Evolutionary conservation across 2,329 filamentous ascomycete species (phyloP), one percentile per base, ranked within the genome.

Genomic region (Albophoma yamanashiensis): DNA sequence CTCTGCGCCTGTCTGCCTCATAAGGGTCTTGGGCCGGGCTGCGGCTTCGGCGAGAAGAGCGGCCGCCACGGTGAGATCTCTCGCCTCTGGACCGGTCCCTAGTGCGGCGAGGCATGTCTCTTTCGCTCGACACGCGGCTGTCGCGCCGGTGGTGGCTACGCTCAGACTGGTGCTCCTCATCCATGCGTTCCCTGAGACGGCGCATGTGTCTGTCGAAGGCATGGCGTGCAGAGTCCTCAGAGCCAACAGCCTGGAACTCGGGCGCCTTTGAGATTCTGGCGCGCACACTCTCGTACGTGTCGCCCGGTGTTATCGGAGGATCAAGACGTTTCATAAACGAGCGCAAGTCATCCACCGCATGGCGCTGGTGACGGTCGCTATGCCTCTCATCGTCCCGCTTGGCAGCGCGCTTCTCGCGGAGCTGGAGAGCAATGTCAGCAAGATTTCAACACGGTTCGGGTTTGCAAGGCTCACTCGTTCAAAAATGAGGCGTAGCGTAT

Each of bases 1-100:
- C 93, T 73, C 93, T 94, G 68, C 92, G 89, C 65, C 94, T 87
- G 71, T 99, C 94, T 62, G 92, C 94, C 75, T 97, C 94, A 74
- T 99, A 99, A 25, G 91, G 85, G 76, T 99, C 92, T 61, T 85
- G 84, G 74, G 97, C 94, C n/a, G 92, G 92, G 67, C 89, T 92
- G 68, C 92, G 91, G 70, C 90, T 95, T 67, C 85, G 84, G 67
- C 90, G 80, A 66, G 76, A 75, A 69, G 79, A 75, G 68, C 83
- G 82, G 65, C 76, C 79, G 66, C 78, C 77, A 65, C 84, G 83
- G 73, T 86, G 83, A 75, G 82, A 80, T 76, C 83, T 79, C 75
- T 88, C 85, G 78, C 82, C 81, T 74, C 80, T 77, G 58, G 77
- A 78, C 65, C 77, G 72, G 50, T 83, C 85, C 68, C 82, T 79